A percentile compares a stretch with the other conserved stretches of the same genome.
These are phyloP conservation scores for Zymoseptoria ardabiliae DNA, from an alignment of 2,329 filamentous ascomycete genomes.

Conservation along the genomic window DNA sequence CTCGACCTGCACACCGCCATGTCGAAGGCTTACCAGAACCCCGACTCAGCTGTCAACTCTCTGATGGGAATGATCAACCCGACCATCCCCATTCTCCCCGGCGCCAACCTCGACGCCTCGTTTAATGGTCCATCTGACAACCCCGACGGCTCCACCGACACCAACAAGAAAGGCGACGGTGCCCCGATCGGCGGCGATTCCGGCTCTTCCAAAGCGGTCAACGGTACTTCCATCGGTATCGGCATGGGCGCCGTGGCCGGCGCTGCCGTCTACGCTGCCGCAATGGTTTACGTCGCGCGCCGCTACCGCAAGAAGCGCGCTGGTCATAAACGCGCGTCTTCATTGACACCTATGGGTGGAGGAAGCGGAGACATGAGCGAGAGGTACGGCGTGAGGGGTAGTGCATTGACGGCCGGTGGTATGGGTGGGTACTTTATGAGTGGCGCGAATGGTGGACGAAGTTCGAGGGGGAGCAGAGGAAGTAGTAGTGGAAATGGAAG, in stretches of 20 bases:
- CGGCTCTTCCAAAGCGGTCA: constrained; percentile 49
- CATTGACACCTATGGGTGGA: constrained; percentile 44
- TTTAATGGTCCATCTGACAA: constrained; percentile 35
- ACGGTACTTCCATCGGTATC: constrained; percentile 60
- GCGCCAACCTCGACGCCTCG: constrained; percentile 35
- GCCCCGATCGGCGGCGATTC: constrained; percentile 46
- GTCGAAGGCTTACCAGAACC: constrained; percentile 68
- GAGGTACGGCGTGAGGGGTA: constrained; percentile 11
- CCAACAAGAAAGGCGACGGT: constrained; percentile 34
- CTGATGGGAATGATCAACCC: constrained; percentile 78
- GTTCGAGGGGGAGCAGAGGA: constrained; percentile 8
- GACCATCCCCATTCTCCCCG: constrained; percentile 61
- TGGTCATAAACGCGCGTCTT: constrained; percentile 66
- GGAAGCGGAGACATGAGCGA: constrained; percentile 48
- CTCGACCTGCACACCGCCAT: constrained; percentile 64
- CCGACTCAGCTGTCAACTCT: constrained; percentile 56
- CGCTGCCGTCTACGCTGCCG: constrained; percentile 80
- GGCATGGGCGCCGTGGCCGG: constrained; percentile 70
- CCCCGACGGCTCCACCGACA: constrained; percentile 26
- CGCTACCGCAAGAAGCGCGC: constrained; percentile 75
- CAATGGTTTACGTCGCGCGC: constrained; percentile 88
- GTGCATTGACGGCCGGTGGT: constrained; percentile 24
- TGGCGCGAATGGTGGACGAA: constrained; percentile 47
- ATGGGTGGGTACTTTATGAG: constrained; percentile 56
- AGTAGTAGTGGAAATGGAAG: constrained; percentile 31